Base-by-base conservation (phyloP, 805 yeast genomes). In the Cyberlindnera maritima region DNA sequence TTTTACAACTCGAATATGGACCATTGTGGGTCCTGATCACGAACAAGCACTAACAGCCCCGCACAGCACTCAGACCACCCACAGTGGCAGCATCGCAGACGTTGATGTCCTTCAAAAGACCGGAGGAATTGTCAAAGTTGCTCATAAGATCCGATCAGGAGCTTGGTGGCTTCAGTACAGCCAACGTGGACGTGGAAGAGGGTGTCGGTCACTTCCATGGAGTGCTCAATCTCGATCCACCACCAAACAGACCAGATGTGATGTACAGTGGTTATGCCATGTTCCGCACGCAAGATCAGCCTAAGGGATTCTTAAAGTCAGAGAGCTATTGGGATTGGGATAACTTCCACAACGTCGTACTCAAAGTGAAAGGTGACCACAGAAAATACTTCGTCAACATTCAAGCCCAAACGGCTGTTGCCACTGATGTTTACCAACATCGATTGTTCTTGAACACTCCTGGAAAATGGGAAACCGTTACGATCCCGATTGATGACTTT, bases 391-490 rank as follows among this genome's bases (percentile, higher is more conserved):
- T 85, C 64, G 82, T 88, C 37, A 88, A 88, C 59, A 74, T 88
- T 42, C 96, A 88, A 67, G 83, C 92, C 12, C 88, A 87, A 58
- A 80, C 89, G 2, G 84, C 91, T 28, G 76, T 85, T 49, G 76
- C 81, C 8, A 84, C 92, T 2, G 96, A 88, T 64, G 68, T 88
- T 52, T 88, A 80, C 65, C 96, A 88, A 65, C 96, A 88, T 64
- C 67, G 96, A 19, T 69, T 88, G 52, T 88, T 86, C 57, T 67
- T 85, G 53, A 78, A 80, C 54, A 76, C 71, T 35, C 88, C 88
- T 4, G 88, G 89, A 2, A 72, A 80, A 51, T 88, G 96, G 96
- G 94, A 88, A 61, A 84, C 89, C 2, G 89, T 88, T 13, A 78
- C 83, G 25, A 81, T 88, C 29, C 89, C 94, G 38, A 69, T 88